Conservation (phyloP, 768 basidiomycete species). For the Russula sp. region DNA sequence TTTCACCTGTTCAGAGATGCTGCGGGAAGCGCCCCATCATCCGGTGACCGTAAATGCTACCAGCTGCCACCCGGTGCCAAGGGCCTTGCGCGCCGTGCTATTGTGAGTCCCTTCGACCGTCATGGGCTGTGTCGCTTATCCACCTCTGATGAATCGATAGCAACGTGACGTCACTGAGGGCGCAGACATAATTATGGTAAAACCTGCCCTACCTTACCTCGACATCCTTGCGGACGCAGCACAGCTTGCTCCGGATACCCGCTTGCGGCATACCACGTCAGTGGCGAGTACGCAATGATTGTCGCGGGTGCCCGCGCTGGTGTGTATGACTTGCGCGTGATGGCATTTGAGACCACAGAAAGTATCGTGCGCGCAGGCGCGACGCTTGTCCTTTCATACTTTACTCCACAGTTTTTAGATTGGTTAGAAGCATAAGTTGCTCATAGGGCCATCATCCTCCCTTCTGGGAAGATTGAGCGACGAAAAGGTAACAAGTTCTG, state of each 20-base stretch:
- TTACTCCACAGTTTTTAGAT: conserved; percentile 94
- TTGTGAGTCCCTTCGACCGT: conserved; percentile 53
- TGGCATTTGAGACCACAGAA: conserved; percentile 94
- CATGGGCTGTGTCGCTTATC: background rate
- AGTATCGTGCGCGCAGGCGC: conserved; percentile 89
- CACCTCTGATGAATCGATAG: conserved; percentile 41
- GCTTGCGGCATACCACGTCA: conserved; percentile 96
- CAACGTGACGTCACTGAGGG: conserved; percentile 86
- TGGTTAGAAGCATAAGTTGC: conserved; percentile 53
- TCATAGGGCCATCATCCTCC: no score
- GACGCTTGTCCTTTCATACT: conserved; percentile 91
- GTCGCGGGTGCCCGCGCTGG: conserved; percentile 91
- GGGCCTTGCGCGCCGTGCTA: conserved; percentile 89
- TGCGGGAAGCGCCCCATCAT: conserved; percentile 93
- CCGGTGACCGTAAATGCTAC: conserved; percentile 97
- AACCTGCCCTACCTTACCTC: conserved; percentile 93
- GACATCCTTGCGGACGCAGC: conserved; percentile 92
- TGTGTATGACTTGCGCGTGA: conserved; percentile 85
- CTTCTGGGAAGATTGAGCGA: no score
- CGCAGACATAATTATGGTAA: conserved; percentile 99
- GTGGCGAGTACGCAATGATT: conserved; percentile 97
- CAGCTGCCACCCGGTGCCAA: conserved; percentile 88
- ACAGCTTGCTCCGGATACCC: conserved; percentile 81
- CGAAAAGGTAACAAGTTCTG: no score
- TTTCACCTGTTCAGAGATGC: conserved; percentile 65